Evolutionary conservation across 192 early-diverging fungal species (phyloP).

Genomic region (Gigaspora rosea): DNA sequence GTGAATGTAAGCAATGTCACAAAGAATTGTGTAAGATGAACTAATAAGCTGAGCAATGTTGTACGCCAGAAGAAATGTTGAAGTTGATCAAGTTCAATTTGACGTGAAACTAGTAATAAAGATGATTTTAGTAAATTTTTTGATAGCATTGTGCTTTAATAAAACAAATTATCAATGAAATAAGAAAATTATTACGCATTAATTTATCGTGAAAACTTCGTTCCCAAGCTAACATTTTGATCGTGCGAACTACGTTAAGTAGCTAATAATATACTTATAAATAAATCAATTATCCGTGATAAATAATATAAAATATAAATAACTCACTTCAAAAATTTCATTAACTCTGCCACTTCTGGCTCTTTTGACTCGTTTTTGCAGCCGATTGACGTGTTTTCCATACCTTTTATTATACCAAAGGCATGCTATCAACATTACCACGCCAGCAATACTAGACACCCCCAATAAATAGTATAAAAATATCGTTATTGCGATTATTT

Average conservation of each 20-base stretch:
- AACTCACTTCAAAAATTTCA: slow-evolving; percentile 68
- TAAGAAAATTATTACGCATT: slow-evolving; percentile 50
- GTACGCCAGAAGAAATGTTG: slow-evolving; percentile 40
- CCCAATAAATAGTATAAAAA: slow-evolving; percentile 80
- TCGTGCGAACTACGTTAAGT: slow-evolving; percentile 82
- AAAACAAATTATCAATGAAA: neutral
- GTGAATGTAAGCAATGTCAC: slow-evolving; percentile 63
- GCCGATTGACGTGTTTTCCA: slow-evolving; percentile 52
- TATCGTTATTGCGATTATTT: slow-evolving; percentile 62
- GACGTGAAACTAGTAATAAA: slow-evolving; percentile 37
- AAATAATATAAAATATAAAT: neutral
- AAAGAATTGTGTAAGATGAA: slow-evolving; percentile 54
- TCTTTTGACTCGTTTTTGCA: slow-evolving; percentile 57
- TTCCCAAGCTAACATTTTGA: slow-evolving; percentile 89
- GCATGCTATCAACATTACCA: slow-evolving; percentile 66
- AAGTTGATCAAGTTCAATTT: slow-evolving; percentile 43
- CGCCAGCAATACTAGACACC: slow-evolving; percentile 71
- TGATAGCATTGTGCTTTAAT: neutral
- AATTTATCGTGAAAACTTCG: slow-evolving; percentile 70
- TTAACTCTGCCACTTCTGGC: slow-evolving; percentile 77
- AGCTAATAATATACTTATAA: slow-evolving; percentile 23
- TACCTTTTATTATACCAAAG: slow-evolving; percentile 63
- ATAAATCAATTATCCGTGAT: neutral
- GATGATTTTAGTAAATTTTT: neutral
- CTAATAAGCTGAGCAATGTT: slow-evolving; percentile 40